Conservation (phyloP, 768 basidiomycete species). For the Suillus weaverae region DNA sequence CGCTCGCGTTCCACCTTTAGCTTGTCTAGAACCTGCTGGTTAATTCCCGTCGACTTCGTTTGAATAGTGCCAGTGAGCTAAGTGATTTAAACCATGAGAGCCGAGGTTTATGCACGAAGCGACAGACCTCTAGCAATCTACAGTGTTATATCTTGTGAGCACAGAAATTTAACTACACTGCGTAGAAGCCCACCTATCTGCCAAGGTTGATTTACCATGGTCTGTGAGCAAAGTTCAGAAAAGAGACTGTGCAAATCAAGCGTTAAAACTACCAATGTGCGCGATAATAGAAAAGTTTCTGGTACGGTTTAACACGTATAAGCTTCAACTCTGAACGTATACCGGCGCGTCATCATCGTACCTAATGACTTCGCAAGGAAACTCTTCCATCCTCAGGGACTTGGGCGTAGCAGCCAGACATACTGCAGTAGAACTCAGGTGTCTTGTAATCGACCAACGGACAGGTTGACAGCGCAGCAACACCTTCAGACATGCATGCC, state of each 20-base stretch:
- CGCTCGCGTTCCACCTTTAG: slow-evolving; percentile 96
- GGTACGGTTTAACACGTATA: not conserved
- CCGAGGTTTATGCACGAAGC: not conserved
- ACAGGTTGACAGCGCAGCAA: slow-evolving; percentile 16
- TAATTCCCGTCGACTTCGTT: slow-evolving; percentile 60
- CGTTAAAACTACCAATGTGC: slow-evolving; percentile 68
- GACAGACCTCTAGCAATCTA: slow-evolving; percentile 71
- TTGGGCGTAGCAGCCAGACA: slow-evolving; percentile 31
- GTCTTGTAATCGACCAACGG: slow-evolving; percentile 12
- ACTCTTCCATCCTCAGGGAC: slow-evolving; percentile 57
- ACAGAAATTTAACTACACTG: not conserved
- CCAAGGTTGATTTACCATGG: slow-evolving; percentile 94
- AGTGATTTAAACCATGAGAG: slow-evolving; percentile 6
- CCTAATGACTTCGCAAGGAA: slow-evolving; percentile 70
- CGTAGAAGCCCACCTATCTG: slow-evolving; percentile 62
- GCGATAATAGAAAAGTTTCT: slow-evolving; percentile 97
- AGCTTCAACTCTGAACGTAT: not conserved
- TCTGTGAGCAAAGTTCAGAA: slow-evolving; percentile 45
- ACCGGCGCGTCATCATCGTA: slow-evolving; percentile 26
- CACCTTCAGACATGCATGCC: slow-evolving; percentile 27
- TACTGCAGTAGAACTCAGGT: slow-evolving; percentile 34
- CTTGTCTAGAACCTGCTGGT: slow-evolving; percentile 88
- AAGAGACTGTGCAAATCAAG: not conserved
- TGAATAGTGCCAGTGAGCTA: slow-evolving; percentile 88
- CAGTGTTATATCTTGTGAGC: slow-evolving; percentile 9